Evolutionary conservation across 345 rosid species (phyloP).

Genomic region (Populus ilicifolia): DNA sequence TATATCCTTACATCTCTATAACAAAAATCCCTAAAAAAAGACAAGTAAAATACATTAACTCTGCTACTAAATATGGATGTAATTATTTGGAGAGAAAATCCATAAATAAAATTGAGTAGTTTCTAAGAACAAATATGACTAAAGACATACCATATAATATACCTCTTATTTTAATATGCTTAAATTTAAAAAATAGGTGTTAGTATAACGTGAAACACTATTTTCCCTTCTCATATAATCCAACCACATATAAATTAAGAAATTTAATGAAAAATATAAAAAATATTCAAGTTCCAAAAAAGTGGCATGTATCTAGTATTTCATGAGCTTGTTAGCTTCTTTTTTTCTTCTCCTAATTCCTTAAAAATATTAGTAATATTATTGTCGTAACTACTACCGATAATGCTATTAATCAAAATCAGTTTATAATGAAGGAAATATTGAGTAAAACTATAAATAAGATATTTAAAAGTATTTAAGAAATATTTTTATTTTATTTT

Average conservation of each 20-base stretch:
- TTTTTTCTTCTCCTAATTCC: slow-evolving; percentile 77
- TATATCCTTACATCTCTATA: not conserved
- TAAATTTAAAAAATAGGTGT: slow-evolving; percentile 55
- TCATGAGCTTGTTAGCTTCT: slow-evolving; percentile 70
- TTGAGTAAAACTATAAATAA: no score
- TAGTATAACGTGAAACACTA: slow-evolving; percentile 54
- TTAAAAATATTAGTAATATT: slow-evolving; percentile 39
- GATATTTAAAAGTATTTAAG: no score
- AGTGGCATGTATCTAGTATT: slow-evolving; percentile 17
- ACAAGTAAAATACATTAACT: not conserved
- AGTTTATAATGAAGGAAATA: accelerated
- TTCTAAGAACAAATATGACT: not conserved
- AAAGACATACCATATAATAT: slow-evolving; percentile 58
- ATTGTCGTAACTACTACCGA: no score
- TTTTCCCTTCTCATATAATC: slow-evolving; percentile 75
- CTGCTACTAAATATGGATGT: not conserved
- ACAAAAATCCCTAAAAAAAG: no score
- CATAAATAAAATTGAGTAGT: not conserved
- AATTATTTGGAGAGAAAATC: no score
- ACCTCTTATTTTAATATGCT: slow-evolving; percentile 85
- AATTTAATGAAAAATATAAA: not conserved
- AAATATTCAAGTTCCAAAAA: not conserved
- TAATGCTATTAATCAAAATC: no score
- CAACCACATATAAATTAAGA: slow-evolving; percentile 9
- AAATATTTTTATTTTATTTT: no score